Evolutionary conservation across 2,329 filamentous ascomycete genomes (phyloP).

Genomic region (Verticillium dahliae): DNA sequence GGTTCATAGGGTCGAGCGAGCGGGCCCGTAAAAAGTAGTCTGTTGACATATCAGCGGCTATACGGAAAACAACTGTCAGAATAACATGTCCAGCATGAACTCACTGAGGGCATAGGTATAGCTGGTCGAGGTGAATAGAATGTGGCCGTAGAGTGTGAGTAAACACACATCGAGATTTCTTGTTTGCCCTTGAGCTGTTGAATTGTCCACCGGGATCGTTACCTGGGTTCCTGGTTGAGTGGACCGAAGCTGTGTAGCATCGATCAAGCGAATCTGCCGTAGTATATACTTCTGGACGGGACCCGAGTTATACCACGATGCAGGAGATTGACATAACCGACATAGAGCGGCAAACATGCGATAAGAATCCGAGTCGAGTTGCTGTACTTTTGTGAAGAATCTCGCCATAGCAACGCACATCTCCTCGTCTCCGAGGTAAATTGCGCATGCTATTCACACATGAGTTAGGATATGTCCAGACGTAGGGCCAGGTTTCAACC

Average conservation of each 20-base stretch:
- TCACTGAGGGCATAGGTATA: conserved; percentile 75
- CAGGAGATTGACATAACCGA: conserved; percentile 65
- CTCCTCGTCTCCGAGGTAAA: conserved; percentile 74
- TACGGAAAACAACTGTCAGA: not conserved
- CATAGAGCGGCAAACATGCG: conserved; percentile 77
- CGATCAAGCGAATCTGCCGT: conserved; percentile 85
- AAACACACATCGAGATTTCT: conserved; percentile 67
- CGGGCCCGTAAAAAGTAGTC: conserved; percentile 79
- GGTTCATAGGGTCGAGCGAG: conserved; percentile 68
- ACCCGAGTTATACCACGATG: conserved; percentile 71
- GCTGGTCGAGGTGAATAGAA: conserved; percentile 75
- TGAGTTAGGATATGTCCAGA: conserved; percentile 6
- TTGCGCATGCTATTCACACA: conserved; percentile 59
- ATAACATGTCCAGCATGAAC: conserved; percentile 10
- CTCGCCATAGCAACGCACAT: conserved; percentile 66
- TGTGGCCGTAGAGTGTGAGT: conserved; percentile 84
- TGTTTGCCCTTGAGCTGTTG: conserved; percentile 25
- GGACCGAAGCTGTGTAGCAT: conserved; percentile 41
- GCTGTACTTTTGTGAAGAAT: conserved; percentile 77
- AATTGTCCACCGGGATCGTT: conserved; percentile 18
- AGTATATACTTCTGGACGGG: conserved; percentile 87
- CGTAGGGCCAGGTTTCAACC: conserved; percentile 14
- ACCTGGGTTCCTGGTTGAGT: conserved; percentile 17
- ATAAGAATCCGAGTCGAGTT: conserved; percentile 75
- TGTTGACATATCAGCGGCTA: conserved; percentile 17